Evolutionary conservation across 2,329 filamentous ascomycete genomes (phyloP).

Genomic region (Cytospora paraplurivora): DNA sequence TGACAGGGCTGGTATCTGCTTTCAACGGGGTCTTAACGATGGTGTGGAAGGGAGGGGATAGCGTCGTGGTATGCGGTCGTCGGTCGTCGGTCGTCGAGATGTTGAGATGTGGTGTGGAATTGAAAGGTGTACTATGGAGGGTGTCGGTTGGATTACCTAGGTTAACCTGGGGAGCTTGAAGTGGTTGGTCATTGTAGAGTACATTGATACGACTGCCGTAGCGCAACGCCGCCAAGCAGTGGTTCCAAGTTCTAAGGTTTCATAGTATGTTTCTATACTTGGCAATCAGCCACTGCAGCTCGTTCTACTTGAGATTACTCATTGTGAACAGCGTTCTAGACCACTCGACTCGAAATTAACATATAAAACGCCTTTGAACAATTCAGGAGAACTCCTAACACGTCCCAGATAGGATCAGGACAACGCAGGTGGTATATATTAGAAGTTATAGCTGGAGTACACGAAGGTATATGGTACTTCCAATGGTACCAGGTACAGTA

Average conservation of each 20-base stretch:
- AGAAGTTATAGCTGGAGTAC: not conserved
- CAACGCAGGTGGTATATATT: not conserved
- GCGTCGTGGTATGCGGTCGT: not conserved
- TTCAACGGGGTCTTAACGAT: not conserved
- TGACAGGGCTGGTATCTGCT: not conserved
- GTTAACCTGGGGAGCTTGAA: not conserved
- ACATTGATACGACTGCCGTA: not conserved
- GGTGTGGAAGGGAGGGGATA: not conserved
- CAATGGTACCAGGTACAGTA: not conserved
- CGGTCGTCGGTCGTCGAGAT: too few relatives aligned
- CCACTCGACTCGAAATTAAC: conserved; percentile 6
- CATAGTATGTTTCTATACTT: conserved; percentile 11
- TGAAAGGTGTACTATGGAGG: not conserved
- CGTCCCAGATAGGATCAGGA: not conserved
- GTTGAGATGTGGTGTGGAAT: not conserved
- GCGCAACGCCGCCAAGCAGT: not conserved
- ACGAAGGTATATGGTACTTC: not conserved
- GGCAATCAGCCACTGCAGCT: conserved; percentile 16
- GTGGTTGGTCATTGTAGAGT: not conserved
- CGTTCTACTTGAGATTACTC: conserved; percentile 9
- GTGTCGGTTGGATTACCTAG: not conserved
- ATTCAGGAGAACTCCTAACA: not conserved
- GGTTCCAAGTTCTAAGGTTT: not conserved
- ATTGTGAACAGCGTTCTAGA: not conserved
- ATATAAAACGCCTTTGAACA: conserved; percentile 5